Conservation (phyloP, 305 asterid genomes). For the Solanum aculeatissimum region DNA sequence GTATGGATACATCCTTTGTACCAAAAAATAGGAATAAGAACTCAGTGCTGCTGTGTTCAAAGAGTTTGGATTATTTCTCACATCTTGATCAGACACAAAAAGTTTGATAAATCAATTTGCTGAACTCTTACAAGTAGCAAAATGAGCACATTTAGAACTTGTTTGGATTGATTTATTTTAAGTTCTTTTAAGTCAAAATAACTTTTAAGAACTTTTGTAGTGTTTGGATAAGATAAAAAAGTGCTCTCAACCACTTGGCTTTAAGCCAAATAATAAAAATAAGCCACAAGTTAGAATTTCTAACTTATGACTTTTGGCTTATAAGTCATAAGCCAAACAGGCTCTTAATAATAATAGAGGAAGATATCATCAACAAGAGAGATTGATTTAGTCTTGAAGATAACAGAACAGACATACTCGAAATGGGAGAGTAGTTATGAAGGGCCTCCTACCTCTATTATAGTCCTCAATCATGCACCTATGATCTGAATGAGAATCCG, state of each 20-base stretch:
- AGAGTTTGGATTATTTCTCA: background rate
- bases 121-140: background rate
- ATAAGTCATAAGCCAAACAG: background rate
- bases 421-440: background rate
- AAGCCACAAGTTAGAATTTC: background rate
- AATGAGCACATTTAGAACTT: background rate
- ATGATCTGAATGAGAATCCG: constrained; percentile 9
- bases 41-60: background rate
- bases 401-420: background rate
- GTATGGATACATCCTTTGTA: background rate
- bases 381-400: background rate
- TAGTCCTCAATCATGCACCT: constrained; percentile 17
- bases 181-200: background rate
- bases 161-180: background rate
- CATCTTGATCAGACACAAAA: background rate
- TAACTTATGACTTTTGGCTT: background rate
- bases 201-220: background rate
- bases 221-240: background rate
- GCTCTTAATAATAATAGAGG: background rate
- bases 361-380: background rate
- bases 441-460: constrained; percentile 37
- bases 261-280: background rate
- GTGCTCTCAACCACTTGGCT: background rate
- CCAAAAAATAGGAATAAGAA: background rate
- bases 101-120: background rate